A percentile compares a stretch with the other conserved stretches of the same genome.
Evolutionary conservation across 768 basidiomycete species (phyloP).

Genomic region (Pisolithus marmoratus): DNA sequence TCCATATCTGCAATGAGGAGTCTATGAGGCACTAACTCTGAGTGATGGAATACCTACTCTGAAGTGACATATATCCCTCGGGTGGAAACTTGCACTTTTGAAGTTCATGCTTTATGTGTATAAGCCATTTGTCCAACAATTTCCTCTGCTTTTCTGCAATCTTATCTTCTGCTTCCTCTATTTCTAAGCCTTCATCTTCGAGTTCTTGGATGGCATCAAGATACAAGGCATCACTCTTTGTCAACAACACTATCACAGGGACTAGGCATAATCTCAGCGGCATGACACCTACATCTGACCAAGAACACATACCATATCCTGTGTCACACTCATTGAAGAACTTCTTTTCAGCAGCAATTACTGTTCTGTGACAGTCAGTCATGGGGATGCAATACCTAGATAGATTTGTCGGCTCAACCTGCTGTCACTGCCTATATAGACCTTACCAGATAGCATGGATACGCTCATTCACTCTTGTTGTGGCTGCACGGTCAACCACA

Average conservation of each 20-base stretch:
- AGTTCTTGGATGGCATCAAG: slow-evolving; percentile 13
- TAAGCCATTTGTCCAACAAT: not conserved
- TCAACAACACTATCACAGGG: slow-evolving; percentile 35
- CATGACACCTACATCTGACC: not conserved
- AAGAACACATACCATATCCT: slow-evolving; percentile 1
- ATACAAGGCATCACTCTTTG: slow-evolving; percentile 31
- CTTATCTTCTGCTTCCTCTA: slow-evolving; percentile 2
- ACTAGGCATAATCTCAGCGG: slow-evolving; percentile 20
- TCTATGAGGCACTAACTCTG: too few species aligned
- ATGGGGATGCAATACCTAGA: too few species aligned
- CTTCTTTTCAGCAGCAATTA: too few species aligned
- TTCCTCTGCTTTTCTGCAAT: slow-evolving; percentile 12
- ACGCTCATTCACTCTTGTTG: too few species aligned
- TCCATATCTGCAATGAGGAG: not conserved
- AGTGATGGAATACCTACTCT: not conserved
- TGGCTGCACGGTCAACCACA: too few species aligned
- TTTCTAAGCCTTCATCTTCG: slow-evolving; percentile 6
- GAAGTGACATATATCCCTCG: too few species aligned
- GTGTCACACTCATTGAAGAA: slow-evolving; percentile 15
- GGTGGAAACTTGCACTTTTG: not conserved
- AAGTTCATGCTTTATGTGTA: not conserved
- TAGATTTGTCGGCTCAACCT: too few species aligned
- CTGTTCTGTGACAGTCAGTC: too few species aligned
- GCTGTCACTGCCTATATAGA: too few species aligned
- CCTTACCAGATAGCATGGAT: too few species aligned